Conservation (phyloP, 2,329 filamentous ascomycete species). For the Aspergillus fructus region DNA sequence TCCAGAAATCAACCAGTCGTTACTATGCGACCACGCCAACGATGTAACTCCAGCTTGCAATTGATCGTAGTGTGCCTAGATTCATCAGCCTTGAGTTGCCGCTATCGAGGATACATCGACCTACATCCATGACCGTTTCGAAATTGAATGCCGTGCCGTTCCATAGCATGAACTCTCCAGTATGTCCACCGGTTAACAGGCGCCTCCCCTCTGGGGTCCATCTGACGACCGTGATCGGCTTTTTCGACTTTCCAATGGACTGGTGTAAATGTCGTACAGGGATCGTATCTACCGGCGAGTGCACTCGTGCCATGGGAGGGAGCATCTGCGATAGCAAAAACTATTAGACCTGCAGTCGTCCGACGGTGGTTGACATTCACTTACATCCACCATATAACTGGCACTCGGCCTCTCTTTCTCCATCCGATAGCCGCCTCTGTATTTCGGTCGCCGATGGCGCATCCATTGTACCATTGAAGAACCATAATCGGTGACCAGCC, state of each 20-base stretch:
- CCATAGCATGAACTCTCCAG: conserved; percentile 97
- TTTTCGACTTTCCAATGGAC: conserved; percentile 97
- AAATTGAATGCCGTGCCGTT: conserved; percentile 99
- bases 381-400: conserved; percentile 86
- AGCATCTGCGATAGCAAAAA: conserved; percentile 63
- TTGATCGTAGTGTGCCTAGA: conserved; percentile 69
- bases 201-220: conserved; percentile 97
- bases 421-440: conserved; percentile 67
- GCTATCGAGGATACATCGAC: conserved; percentile 16
- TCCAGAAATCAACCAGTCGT: conserved; percentile 94
- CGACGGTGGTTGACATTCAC: conserved; percentile 32
- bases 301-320: conserved; percentile 73
- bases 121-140: conserved; percentile 90
- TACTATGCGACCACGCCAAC: conserved; percentile 78
- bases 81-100: conserved; percentile 12
- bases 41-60: conserved; percentile 46
- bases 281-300: conserved; percentile 78
- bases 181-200: conserved; percentile 88
- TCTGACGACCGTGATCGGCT: conserved; percentile 92
- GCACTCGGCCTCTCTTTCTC: conserved; percentile 81
- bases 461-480: conserved; percentile 90
- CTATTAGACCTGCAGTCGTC: not conserved
- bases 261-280: conserved; percentile 95
- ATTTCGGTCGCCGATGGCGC: conserved; percentile 74
- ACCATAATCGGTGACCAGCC: conserved; percentile 90